Evolutionary conservation across 495 filamentous ascomycete genomes (phyloP), one percentile per base, ranked within the genome.

Genomic region (Penicillium lividum): DNA sequence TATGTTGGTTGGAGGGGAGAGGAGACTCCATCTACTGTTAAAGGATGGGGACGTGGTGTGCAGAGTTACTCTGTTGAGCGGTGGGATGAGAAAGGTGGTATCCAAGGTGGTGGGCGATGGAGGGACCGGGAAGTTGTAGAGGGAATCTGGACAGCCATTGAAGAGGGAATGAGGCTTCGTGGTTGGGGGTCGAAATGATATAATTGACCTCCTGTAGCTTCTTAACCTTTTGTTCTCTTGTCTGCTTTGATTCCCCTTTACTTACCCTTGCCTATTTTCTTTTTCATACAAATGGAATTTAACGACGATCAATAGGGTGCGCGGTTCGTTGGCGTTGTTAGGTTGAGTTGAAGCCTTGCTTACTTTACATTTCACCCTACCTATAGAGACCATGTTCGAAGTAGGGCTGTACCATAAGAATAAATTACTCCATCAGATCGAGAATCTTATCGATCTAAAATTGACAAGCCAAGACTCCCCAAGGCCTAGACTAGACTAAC

Each of bases 1-100:
- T 95, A 93, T 68, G 86, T 98, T 28, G 94, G 94, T 3, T 97
- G 90, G 91, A 81, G 89, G 40, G 93, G 91, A 7, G 95, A 99
- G 64, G 81, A 86, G 58, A 75, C 85, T 7, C 95, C 95, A 0
- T 80, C 85, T 27, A 80, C 81, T 28, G 88, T 98, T 9, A 87
- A 84, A 61, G 84, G 81, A 29, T 97, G 92, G 89, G 94, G 94
- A 3, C 83, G 92, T 51, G 88, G 89, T 15, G 93, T 98, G 7
- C 73, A 87, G 63, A 82, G 78, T 44, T 87, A 87, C 55, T 76
- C 80, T 33, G 82, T 98, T 3, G 93, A 97, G 65, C 89, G 93
- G 55, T 94, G 87, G 80, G 85, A 83, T 53, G 84, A 87, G 60
- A 78, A 76, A 64, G 59, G 78, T 63, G 70, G 80, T 47, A 29